phyloP scores from a whole-genome alignment of 768 basidiomycete species.

The Pleurotus pulmonarius region DNA sequence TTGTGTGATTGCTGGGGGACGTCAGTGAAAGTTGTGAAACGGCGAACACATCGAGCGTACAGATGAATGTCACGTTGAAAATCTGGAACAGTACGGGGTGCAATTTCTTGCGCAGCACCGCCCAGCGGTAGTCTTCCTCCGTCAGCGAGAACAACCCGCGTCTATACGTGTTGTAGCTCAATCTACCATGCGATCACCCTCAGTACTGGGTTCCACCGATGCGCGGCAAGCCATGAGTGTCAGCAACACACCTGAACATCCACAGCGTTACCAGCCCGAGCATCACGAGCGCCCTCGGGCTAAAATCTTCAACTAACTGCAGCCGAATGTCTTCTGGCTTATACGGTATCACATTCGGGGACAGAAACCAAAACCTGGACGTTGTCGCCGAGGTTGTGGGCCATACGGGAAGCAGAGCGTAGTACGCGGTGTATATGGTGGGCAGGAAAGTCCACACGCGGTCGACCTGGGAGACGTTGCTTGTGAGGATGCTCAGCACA shows the following conservation, averaged over 20 bases:
- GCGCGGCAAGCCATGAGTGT: too few species aligned
- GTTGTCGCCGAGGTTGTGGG: conserved; percentile 16
- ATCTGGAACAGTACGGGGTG: conserved; percentile 42
- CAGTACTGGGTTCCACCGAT: too few species aligned
- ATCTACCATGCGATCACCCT: conserved; percentile 25
- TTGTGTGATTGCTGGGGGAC: conserved; percentile 59
- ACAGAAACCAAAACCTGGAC: background rate
- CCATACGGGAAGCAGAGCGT: conserved; percentile 69
- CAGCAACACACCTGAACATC: conserved; percentile 50
- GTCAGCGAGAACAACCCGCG: conserved; percentile 62
- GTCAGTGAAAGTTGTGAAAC: background rate
- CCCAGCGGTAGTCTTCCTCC: conserved; percentile 97
- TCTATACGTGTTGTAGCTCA: conserved; percentile 80
- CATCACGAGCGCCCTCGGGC: conserved; percentile 75
- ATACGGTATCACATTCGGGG: conserved; percentile 45
- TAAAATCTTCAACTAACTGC: conserved; percentile 42
- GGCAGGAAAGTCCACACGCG: conserved; percentile 80
- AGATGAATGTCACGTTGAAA: conserved; percentile 60
- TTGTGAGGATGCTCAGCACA: conserved; percentile 60
- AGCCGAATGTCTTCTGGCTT: conserved; percentile 46
- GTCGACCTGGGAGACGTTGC: conserved; percentile 87
- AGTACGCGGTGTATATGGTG: conserved; percentile 78
- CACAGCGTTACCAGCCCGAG: conserved; percentile 62
- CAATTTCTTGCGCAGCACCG: conserved; percentile 57
- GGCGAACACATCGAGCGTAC: conserved; percentile 26